Base-by-base conservation (phyloP, 805 yeast species). In the Hyphopichia homilentoma region DNA sequence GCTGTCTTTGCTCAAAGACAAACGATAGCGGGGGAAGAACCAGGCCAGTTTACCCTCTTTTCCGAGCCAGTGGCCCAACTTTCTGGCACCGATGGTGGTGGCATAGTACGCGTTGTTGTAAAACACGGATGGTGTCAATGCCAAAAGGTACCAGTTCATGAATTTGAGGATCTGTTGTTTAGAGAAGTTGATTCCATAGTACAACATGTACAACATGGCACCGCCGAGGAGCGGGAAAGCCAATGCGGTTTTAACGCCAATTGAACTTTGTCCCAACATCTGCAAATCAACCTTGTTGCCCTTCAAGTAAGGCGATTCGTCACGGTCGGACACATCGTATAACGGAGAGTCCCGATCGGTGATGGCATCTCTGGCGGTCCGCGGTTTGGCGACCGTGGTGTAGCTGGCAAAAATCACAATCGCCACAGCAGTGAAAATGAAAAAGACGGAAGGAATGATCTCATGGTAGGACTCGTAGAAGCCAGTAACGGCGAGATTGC, bases 211-310 rank as follows among this genome's bases (percentile, higher is more conserved):
- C 25, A 77, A 51, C n/a, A 44, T 46, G 13, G 41, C 32, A 6
- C 70, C 69, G 4, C 74, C 71, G 5, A 65, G 9, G 4, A 77
- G 34, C 0, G 83, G 82, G 48, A 74, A 44, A 3, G 53, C 12
- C 4, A 64, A 24, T 0, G 71, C 79, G 28, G 50, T 59, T 30
- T 26, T 32, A 9, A 29, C 32, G n/a, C 21, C 21, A 21, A 27
- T 35, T 16, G 39, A 26, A 16, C 35, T 21, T 17, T 32, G 25
- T 18, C 21, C 28, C 17, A 16, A 34, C 9, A 30, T 21, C 15
- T 27, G 20, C 24, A 43, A 35, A 9, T 34, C 30, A 14, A 28
- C 28, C 13, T 38, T 34, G 31, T 38, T 40, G 13, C 25, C 28
- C 3, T 42, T 30, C 34, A 38, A 39, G 21, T 34, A 40, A 9